Evolutionary conservation across 805 yeast genomes (phyloP).

Genomic region (Isabelozyma heimii): DNA sequence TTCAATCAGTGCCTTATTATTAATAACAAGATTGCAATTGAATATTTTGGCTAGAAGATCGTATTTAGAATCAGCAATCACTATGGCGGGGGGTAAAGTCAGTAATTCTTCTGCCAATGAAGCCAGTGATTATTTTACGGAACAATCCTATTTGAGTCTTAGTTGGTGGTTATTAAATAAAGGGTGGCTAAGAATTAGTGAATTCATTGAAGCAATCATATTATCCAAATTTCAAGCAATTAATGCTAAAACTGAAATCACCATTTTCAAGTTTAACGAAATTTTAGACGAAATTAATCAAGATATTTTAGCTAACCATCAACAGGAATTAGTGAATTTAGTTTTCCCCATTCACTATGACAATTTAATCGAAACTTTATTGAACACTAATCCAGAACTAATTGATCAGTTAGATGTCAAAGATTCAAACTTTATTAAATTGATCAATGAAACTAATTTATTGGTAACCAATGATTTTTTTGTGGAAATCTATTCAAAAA

Average conservation of each 20-base stretch:
- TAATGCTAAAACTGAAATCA: conserved; percentile 71
- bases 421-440: conserved; percentile 34
- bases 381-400: conserved; percentile 45
- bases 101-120: conserved; percentile 13
- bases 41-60: conserved; percentile 86
- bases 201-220: conserved; percentile 55
- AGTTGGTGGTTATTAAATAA: conserved; percentile 93
- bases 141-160: conserved; percentile 79
- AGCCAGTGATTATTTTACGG: conserved; percentile 52
- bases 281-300: conserved; percentile 17
- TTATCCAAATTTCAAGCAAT: conserved; percentile 57
- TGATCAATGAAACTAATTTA: conserved; percentile 46
- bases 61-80: conserved; percentile 75
- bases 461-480: conserved; percentile 36
- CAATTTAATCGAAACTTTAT: conserved; percentile 44
- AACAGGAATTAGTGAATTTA: conserved; percentile 14
- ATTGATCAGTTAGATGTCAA: conserved; percentile 33
- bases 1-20: conserved; percentile 63
- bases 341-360: conserved; percentile 39
- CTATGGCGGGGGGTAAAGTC: conserved; percentile 54
- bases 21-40: conserved; percentile 80
- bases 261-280: conserved; percentile 56
- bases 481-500: conserved; percentile 24
- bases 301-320: conserved; percentile 15
- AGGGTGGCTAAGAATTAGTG: conserved; percentile 68